These are phyloP conservation scores for Ceratocystis destructans DNA, from an alignment of 2,329 filamentous ascomycete genomes.

Conservation along the genomic window DNA sequence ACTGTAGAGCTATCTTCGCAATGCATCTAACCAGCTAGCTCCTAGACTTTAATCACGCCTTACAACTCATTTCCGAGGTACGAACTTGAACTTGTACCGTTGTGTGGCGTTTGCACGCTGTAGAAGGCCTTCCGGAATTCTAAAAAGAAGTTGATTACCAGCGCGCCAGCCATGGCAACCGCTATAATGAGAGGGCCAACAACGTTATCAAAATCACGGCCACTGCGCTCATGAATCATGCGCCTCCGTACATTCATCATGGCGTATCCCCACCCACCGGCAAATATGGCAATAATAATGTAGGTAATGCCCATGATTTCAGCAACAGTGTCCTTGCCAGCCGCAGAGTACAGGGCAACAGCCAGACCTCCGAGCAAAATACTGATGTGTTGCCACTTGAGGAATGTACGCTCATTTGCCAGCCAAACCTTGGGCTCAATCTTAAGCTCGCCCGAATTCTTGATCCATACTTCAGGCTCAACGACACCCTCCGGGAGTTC, in stretches of 20 bases:
- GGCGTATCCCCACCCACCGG: slow-evolving; percentile 73
- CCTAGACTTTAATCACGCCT: not conserved
- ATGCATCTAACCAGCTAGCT: too few relatives aligned
- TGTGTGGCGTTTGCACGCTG: not conserved
- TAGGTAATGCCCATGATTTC: slow-evolving; percentile 71
- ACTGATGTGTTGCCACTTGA: slow-evolving; percentile 96
- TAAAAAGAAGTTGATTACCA: slow-evolving; percentile 80
- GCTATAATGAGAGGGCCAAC: slow-evolving; percentile 75
- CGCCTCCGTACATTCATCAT: slow-evolving; percentile 62
- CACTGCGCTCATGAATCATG: slow-evolving; percentile 75
- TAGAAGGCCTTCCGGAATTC: slow-evolving; percentile 40
- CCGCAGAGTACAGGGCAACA: slow-evolving; percentile 77
- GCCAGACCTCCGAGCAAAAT: slow-evolving; percentile 75
- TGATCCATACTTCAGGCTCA: slow-evolving; percentile 77
- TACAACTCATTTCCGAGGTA: slow-evolving; percentile 14
- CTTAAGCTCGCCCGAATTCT: slow-evolving; percentile 80
- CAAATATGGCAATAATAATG: slow-evolving; percentile 66
- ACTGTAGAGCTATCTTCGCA: not conserved
- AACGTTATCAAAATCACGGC: slow-evolving; percentile 84
- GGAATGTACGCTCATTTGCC: slow-evolving; percentile 92
- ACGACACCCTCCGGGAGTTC: slow-evolving; percentile 73
- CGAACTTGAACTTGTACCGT: slow-evolving; percentile 7
- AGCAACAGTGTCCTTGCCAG: slow-evolving; percentile 64
- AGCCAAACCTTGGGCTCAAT: slow-evolving; percentile 98
- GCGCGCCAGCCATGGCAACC: slow-evolving; percentile 58